These are phyloP conservation scores for Neurospora sp. DNA, from an alignment of 495 filamentous ascomycete species.

Conservation along the genomic window DNA sequence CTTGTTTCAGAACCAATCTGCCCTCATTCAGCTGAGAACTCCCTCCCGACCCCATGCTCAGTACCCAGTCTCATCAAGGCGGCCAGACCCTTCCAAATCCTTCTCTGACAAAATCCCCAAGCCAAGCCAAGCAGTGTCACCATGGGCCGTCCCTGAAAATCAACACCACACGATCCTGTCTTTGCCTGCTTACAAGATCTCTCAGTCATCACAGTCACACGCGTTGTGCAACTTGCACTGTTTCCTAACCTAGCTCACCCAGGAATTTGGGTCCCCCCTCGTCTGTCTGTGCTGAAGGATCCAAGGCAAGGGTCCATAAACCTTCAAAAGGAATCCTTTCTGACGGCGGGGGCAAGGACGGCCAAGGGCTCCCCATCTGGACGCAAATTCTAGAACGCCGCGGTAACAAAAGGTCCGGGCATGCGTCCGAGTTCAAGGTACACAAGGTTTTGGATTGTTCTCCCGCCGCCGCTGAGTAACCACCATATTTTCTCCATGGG, in stretches of 20 bases:
- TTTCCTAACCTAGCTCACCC: neutral
- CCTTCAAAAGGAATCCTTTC: neutral
- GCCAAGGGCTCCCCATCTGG: neutral
- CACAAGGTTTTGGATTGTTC: neutral
- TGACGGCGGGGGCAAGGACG: neutral
- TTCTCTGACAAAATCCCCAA: neutral
- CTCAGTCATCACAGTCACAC: neutral
- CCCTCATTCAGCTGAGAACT: neutral
- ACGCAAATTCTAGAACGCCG: neutral
- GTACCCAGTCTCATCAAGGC: neutral
- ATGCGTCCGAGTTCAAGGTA: neutral
- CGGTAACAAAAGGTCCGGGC: neutral
- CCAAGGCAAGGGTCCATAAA: neutral
- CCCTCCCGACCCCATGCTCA: neutral
- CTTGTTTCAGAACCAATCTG: no score
- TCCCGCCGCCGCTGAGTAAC: neutral
- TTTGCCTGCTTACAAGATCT: neutral
- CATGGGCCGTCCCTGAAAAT: neutral
- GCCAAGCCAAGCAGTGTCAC: neutral
- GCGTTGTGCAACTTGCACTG: neutral
- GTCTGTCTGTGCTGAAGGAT: neutral
- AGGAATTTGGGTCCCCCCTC: neutral
- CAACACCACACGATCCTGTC: neutral
- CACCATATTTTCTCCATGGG: neutral
- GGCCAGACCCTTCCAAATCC: neutral